Percentiles rank a stretch among this genome's conserved stretches.
Conservation (phyloP, 352 stramenopile genomes). For the Pythium periplocum region DNA sequence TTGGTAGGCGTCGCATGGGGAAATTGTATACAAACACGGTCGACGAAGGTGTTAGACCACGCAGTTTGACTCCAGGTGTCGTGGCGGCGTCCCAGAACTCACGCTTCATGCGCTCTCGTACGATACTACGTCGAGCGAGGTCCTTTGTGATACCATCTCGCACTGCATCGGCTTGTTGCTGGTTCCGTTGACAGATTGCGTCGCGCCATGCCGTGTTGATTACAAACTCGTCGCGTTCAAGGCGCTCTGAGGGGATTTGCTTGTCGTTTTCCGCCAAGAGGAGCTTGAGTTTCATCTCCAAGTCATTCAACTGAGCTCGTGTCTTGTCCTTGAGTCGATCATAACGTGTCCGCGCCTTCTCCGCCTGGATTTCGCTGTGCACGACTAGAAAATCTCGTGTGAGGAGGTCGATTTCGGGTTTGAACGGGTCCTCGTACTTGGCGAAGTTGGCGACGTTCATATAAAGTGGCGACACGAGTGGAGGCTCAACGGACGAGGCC, state of each 20-base stretch:
- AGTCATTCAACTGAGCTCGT: conserved; percentile 47
- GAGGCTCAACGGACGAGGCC: conserved; percentile 6
- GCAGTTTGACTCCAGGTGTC: conserved; percentile 56
- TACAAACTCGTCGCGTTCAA: conserved; percentile 87
- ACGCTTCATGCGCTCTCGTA: conserved; percentile 82
- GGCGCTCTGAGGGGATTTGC: conserved; percentile 56
- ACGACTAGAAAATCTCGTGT: conserved; percentile 37
- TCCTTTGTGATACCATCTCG: conserved; percentile 63
- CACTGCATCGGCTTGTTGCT: conserved; percentile 48
- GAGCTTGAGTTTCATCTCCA: conserved; percentile 59
- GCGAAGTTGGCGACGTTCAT: conserved; percentile 54
- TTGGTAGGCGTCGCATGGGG: conserved; percentile 53
- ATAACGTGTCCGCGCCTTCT: conserved; percentile 42
- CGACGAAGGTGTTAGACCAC: conserved; percentile 34
- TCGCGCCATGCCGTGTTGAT: conserved; percentile 80
- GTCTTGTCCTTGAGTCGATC: conserved; percentile 67
- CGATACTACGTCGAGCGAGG: conserved; percentile 67
- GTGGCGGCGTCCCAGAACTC: conserved; percentile 89
- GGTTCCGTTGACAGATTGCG: conserved; percentile 41
- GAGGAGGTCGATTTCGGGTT: conserved; percentile 35
- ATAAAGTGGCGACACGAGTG: conserved; percentile 47
- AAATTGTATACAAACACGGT: conserved; percentile 75
- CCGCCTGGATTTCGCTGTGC: conserved; percentile 29
- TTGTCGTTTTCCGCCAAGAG: conserved; percentile 70
- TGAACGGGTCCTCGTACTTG: conserved; percentile 67